Evolutionary conservation across 2,329 filamentous ascomycete species (phyloP).

Genomic region (Penicillium frequentans): DNA sequence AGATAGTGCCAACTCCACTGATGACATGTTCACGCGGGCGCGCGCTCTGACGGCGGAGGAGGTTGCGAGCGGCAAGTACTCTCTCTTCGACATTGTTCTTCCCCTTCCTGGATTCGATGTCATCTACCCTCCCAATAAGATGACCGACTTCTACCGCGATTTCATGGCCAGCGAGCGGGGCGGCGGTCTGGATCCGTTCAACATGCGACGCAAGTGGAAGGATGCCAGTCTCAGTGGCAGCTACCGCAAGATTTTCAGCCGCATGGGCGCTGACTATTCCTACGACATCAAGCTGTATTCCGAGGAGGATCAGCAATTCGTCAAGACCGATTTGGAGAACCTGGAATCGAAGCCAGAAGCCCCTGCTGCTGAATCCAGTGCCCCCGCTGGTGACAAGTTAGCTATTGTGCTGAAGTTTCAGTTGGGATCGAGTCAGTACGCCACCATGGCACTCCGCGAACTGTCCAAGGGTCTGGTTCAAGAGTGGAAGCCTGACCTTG

Average conservation of each 20-base stretch:
- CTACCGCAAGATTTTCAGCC: constrained; percentile 81
- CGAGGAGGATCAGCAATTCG: constrained; percentile 73
- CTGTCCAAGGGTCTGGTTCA: constrained; percentile 69
- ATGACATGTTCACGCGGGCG: constrained; percentile 66
- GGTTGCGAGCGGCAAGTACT: constrained; percentile 71
- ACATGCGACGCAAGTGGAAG: constrained; percentile 83
- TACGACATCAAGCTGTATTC: constrained; percentile 70
- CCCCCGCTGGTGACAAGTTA: constrained; percentile 49
- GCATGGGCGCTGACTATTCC: constrained; percentile 62
- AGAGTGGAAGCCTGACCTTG: constrained; percentile 64
- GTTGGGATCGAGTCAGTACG: constrained; percentile 77
- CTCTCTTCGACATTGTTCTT: constrained; percentile 84
- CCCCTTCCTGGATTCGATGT: constrained; percentile 92
- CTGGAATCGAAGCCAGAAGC: constrained; percentile 49
- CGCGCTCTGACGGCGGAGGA: constrained; percentile 76
- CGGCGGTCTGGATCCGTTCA: constrained; percentile 74
- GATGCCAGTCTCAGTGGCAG: constrained; percentile 86
- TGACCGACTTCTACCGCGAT: constrained; percentile 77
- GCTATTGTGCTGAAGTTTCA: constrained; percentile 73
- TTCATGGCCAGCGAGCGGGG: constrained; percentile 84
- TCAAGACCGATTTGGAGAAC: constrained; percentile 79
- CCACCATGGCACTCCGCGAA: constrained; percentile 79
- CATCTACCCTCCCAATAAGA: constrained; percentile 77
- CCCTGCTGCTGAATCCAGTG: constrained; percentile 8
- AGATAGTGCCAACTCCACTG: constrained; percentile 54